phyloP scores from a whole-genome alignment of 352 stramenopile genomes.

The Pythium coloratum region DNA sequence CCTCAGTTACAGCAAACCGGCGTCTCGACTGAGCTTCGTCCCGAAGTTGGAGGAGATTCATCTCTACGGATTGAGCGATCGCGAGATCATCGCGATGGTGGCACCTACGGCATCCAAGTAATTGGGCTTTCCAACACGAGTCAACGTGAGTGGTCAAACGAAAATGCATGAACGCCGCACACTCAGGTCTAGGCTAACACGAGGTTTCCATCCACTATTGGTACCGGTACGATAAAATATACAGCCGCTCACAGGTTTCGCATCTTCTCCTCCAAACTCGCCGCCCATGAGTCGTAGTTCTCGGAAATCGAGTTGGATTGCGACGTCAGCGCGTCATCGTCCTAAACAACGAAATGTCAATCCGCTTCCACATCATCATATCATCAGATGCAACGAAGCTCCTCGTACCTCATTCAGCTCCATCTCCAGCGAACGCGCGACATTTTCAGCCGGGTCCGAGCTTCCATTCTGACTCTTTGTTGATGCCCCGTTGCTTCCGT shows the following conservation, averaged over 20 bases:
- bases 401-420: slow-evolving; percentile 22
- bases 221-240: slow-evolving; percentile 3
- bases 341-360: background rate
- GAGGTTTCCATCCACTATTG: slow-evolving; percentile 15
- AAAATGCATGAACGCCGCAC: slow-evolving; percentile 12
- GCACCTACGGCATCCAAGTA: slow-evolving; percentile 6
- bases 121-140: background rate
- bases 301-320: slow-evolving; percentile 40
- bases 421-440: slow-evolving; percentile 14
- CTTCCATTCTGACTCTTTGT: slow-evolving; percentile 15
- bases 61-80: slow-evolving; percentile 39
- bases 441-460: slow-evolving; percentile 31
- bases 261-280: slow-evolving; percentile 56
- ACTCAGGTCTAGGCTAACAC: slow-evolving; percentile 18
- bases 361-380: background rate
- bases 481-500: background rate
- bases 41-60: slow-evolving; percentile 38
- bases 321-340: slow-evolving; percentile 9
- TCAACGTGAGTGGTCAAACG: slow-evolving; percentile 4
- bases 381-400: no score
- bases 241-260: slow-evolving; percentile 28
- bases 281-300: slow-evolving; percentile 58
- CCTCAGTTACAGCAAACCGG: slow-evolving; percentile 37
- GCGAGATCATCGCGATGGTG: slow-evolving; percentile 29
- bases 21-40: slow-evolving; percentile 34